These are phyloP conservation scores for Excoecaria agallocha DNA, from an alignment of 345 rosid genomes.

Conservation along the genomic window DNA sequence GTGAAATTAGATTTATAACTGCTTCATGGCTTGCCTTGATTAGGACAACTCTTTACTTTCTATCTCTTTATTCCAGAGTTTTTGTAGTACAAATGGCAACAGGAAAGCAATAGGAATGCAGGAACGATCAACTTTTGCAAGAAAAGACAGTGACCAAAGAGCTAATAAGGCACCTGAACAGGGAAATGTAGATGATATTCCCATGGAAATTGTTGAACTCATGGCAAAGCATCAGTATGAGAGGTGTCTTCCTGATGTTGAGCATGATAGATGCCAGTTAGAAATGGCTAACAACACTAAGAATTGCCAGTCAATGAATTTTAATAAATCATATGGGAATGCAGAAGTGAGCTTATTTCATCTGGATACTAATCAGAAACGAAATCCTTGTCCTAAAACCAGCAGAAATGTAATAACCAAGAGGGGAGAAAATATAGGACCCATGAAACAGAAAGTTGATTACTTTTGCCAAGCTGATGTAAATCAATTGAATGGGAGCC, in stretches of 20 bases:
- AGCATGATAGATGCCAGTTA: conserved; percentile 36
- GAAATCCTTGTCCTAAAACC: conserved; percentile 37
- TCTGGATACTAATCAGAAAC: conserved; percentile 40
- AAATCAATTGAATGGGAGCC: conserved; percentile 28
- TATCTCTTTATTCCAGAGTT: conserved; percentile 45
- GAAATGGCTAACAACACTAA: conserved; percentile 35
- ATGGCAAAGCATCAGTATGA: conserved; percentile 91
- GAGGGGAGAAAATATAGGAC: conserved; percentile 30
- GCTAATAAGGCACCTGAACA: conserved; percentile 50
- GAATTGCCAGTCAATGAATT: conserved; percentile 41
- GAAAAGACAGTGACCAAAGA: conserved; percentile 35
- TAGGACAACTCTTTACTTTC: conserved; percentile 13
- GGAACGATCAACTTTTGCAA: conserved; percentile 29
- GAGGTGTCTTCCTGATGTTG: conserved; percentile 72
- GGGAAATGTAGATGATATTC: conserved; percentile 66
- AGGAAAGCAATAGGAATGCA: conserved; percentile 38
- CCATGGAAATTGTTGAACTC: conserved; percentile 94
- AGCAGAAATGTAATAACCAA: conserved; percentile 37
- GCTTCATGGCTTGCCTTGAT: conserved; percentile 12
- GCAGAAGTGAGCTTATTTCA: conserved; percentile 36
- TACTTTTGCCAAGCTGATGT: conserved; percentile 40
- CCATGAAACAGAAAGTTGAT: conserved; percentile 39
- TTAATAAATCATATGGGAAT: conserved; percentile 39
- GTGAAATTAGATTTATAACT: conserved; percentile 2
- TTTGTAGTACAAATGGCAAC: conserved; percentile 44